Base-by-base conservation (phyloP, 208 protist genomes). In the Leishmania amazonensis region DNA sequence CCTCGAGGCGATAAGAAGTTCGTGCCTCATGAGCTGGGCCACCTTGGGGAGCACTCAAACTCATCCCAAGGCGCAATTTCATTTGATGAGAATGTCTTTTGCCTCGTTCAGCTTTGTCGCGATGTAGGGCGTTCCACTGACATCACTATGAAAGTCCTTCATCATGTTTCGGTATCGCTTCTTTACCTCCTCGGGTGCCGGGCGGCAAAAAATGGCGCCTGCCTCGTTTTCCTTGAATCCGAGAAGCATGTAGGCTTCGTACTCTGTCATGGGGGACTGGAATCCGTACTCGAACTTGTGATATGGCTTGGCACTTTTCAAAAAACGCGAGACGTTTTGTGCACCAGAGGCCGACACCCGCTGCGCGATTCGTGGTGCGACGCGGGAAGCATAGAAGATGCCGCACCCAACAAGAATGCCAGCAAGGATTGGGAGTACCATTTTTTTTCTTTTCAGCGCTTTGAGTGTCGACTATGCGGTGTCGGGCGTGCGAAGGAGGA, bases 81-180 rank as follows among this genome's bases (percentile, higher is more conserved):
- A 90, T 54, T 85, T 85, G 15, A 86, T 84, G 8, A 97, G 80
- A 19, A 89, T 70, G 75, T 95, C 88, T 77, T 88, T 89, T 0
- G 94, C 94, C 75, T 97, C 92, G 77, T 96, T 97, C n/a, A 97
- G 83, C 81, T 96, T 96, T 15, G 81, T 89, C 9, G 91, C 88
- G 31, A 97, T 89, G 82, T 91, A 95, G 13, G 92, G 83, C 38
- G 89, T 91, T 45, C 93, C 93, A 77, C 84, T 85, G 45, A 90
- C 88, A 75, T 96, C 93, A 65, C 89, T 94, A 81, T 97, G 95
- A 9, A 96, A 85, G 40, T 89, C 85, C 81, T 89, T 96, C 81
- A 97, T 94, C 54, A 96, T 71, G 3, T 9, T 79, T 42, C 92
- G 84, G 80, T 96, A 96, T 45, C 82, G 83, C 79, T 82, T 84